Percentiles rank a stretch among this genome's conserved stretches.
These are phyloP conservation scores for Colletotrichum sp. DNA, from an alignment of 2,329 filamentous ascomycete species.

Conservation along the genomic window DNA sequence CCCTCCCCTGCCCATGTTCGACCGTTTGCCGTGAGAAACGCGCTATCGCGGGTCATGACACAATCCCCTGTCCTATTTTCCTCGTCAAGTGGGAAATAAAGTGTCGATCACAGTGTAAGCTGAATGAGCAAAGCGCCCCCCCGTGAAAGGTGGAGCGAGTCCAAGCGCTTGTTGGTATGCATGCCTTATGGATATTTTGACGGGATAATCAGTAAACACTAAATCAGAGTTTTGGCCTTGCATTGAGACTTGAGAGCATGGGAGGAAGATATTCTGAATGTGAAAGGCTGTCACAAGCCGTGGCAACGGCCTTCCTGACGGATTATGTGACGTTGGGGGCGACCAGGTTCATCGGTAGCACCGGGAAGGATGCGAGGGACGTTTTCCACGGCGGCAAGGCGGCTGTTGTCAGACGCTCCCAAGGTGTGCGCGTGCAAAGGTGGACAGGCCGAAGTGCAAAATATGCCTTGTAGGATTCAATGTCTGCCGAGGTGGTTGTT, in stretches of 20 bases:
- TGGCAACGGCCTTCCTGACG: background rate
- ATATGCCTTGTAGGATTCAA: slow-evolving; percentile 16
- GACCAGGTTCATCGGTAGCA: background rate
- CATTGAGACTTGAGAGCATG: background rate
- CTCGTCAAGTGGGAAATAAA: background rate
- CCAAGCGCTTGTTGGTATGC: background rate
- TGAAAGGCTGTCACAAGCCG: background rate
- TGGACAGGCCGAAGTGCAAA: background rate
- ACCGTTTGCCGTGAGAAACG: background rate
- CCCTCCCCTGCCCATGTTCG: background rate
- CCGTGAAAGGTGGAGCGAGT: background rate
- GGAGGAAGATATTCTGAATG: background rate
- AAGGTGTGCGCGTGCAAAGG: background rate
- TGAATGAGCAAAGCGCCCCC: background rate
- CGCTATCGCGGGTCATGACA: background rate
- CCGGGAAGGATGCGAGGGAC: background rate
- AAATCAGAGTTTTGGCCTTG: background rate
- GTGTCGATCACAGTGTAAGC: background rate
- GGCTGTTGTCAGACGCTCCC: background rate
- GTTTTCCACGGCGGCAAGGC: slow-evolving; percentile 1
- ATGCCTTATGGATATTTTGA: background rate
- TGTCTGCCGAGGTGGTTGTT: background rate
- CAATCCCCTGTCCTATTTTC: background rate
- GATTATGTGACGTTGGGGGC: background rate
- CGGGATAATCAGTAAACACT: background rate